Evolutionary conservation across 1,139 yeast genomes (phyloP).

Genomic region (Lodderomyces elongisporus): DNA sequence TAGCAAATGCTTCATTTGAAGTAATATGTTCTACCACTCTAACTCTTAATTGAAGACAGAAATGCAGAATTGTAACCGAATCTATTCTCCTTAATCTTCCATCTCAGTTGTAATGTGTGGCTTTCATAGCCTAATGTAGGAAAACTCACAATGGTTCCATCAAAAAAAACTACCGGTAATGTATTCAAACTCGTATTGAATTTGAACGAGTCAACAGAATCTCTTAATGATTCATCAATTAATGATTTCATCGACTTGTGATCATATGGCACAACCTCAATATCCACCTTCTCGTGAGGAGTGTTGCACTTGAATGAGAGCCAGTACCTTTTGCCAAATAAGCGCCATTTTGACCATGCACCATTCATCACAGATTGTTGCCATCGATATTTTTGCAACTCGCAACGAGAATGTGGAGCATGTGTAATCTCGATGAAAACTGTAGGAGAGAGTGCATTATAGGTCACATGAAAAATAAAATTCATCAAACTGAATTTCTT

Average conservation of each 20-base stretch:
- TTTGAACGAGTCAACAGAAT: too few species aligned
- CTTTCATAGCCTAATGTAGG: slow-evolving; percentile 17
- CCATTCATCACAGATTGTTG: too few species aligned
- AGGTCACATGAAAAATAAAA: slow-evolving; percentile 17
- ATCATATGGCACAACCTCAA: slow-evolving; percentile 18
- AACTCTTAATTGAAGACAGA: too few species aligned
- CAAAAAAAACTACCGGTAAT: slow-evolving; percentile 14
- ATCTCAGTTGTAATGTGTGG: slow-evolving; percentile 14
- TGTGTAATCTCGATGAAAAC: slow-evolving; percentile 15
- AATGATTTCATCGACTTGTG: slow-evolving; percentile 13
- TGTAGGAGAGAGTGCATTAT: slow-evolving; percentile 5
- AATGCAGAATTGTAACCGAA: too few species aligned
- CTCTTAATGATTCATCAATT: slow-evolving; percentile 4
- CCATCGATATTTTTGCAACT: too few species aligned
- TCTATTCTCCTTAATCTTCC: slow-evolving; percentile 18
- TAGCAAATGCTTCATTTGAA: too few species aligned
- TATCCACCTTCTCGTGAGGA: slow-evolving; percentile 3
- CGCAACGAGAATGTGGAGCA: slow-evolving; percentile 22
- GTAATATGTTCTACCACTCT: too few species aligned
- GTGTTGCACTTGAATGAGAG: slow-evolving; percentile 16
- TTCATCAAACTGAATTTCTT: slow-evolving; percentile 18
- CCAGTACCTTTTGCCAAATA: slow-evolving; percentile 37
- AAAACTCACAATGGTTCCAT: slow-evolving; percentile 14
- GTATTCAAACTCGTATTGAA: slow-evolving; percentile 5
- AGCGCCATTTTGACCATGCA: slow-evolving; percentile 25